Evolutionary conservation across 805 yeast genomes (phyloP), one percentile per base, ranked within the genome.

Genomic region (Pichia sporocuriosa): DNA sequence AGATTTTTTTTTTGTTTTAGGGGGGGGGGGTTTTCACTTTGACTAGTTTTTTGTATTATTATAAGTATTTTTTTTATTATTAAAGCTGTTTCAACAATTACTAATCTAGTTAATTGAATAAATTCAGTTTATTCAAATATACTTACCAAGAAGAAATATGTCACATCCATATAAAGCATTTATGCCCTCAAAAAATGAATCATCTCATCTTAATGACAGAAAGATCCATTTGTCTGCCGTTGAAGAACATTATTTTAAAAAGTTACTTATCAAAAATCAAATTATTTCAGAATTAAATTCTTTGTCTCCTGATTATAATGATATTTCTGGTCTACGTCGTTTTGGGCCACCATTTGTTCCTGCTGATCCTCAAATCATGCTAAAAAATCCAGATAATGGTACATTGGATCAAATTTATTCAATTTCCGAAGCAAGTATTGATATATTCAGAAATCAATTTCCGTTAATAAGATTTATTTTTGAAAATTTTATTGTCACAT

Each of bases 161-260:
- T 34, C 46, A n/a, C 39, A 35, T 27, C 46, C 44, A 2, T 41
- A 41, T 17, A 41, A 41, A 17, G 39, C 44, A 8, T 35, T 41
- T 10, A 25, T 35, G 35, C 40, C 40, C 21, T 25, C 25, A 8
- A 16, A 22, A 17, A 20, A 24, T 21, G 6, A 27, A 19, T 2
- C 29, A 19, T n/a, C 7, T 21, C 12, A 27, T 6, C 3, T n/a
- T 5, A 22, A 8, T 19, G 21, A 37, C 8, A 45, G 32, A 29
- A 24, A 30, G 20, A 37, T 37, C 1, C 33, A 40, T 12, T 39
- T 82, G 35, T 62, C 77, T 12, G 76, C 89, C 3, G 68, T 74
- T 0, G 86, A 89, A 58, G 95, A 87, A 61, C 97, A 90, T 55
- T 84, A 83, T 59, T 70, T 93, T 40, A 90, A 90, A 61, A 78